These are phyloP conservation scores for Fusarium napiforme DNA, from an alignment of 2,329 filamentous ascomycete genomes.

Conservation along the genomic window DNA sequence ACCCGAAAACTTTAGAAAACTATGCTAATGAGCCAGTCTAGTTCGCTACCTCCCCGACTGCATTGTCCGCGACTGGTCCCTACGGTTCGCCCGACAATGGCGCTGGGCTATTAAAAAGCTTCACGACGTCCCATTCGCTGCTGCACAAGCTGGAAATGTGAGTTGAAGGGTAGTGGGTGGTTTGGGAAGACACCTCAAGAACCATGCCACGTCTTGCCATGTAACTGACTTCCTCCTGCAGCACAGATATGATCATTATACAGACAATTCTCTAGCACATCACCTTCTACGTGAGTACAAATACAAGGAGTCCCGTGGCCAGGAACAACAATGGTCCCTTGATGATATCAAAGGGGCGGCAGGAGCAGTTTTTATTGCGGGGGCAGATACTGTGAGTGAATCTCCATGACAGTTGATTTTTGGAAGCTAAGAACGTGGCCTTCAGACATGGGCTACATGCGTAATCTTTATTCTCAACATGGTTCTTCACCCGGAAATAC, in stretches of 20 bases:
- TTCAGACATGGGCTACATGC: conserved; percentile 46
- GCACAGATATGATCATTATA: conserved; percentile 15
- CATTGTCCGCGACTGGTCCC: conserved; percentile 47
- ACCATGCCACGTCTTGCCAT: not conserved
- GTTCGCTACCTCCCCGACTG: conserved; percentile 45
- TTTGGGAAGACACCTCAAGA: not conserved
- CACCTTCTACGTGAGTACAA: conserved; percentile 36
- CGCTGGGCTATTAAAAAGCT: conserved; percentile 49
- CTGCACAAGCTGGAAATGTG: conserved; percentile 44
- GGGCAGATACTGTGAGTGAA: conserved; percentile 54
- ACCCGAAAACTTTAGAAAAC: not conserved
- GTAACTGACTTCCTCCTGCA: conserved; percentile 24
- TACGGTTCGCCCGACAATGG: conserved; percentile 49
- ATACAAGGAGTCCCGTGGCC: conserved; percentile 18
- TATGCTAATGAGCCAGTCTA: conserved; percentile 21
- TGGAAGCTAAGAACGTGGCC: conserved; percentile 22
- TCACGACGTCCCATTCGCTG: conserved; percentile 48
- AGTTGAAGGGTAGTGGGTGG: conserved; percentile 6
- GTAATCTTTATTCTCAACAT: conserved; percentile 57
- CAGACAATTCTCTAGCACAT: conserved; percentile 43
- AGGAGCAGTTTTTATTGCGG: conserved; percentile 61
- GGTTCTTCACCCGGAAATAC: conserved; percentile 56
- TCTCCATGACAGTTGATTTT: conserved; percentile 34
- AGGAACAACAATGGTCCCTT: conserved; percentile 45
- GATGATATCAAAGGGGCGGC: conserved; percentile 62